Percentiles rank a stretch among this genome's conserved stretches.
phyloP scores from a whole-genome alignment of 139 green algal species.

The Ettlia oleoabundans region DNA sequence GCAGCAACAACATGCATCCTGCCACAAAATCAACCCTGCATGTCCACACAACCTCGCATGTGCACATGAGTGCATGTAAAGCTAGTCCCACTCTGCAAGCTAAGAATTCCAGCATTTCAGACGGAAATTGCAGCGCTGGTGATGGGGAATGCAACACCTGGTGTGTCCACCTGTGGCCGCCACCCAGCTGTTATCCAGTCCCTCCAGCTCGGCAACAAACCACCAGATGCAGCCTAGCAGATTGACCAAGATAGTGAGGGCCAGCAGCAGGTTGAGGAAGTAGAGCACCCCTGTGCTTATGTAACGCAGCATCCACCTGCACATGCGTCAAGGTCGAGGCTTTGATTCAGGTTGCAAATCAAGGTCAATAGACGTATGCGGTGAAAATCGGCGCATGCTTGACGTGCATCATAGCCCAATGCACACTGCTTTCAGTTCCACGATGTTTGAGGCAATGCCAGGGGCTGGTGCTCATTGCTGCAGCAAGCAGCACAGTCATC shows the following conservation, averaged over 20 bases:
- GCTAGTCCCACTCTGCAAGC: too few species aligned
- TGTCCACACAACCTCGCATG: too few species aligned
- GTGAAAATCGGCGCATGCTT: not conserved
- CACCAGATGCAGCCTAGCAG: constrained; percentile 34
- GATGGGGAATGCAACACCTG: not conserved
- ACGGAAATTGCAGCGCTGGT: too few species aligned
- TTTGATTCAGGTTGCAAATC: too few species aligned
- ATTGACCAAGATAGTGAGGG: constrained; percentile 27
- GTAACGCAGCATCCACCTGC: constrained; percentile 16
- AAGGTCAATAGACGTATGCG: too few species aligned
- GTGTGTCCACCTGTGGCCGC: not conserved
- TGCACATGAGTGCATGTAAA: too few species aligned
- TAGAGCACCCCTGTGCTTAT: constrained; percentile 8
- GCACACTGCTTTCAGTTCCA: too few species aligned
- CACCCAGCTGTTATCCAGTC: constrained; percentile 36
- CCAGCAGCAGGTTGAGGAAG: constrained; percentile 15
- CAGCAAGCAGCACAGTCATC: not conserved
- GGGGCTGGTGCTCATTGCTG: too few species aligned
- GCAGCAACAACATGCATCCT: not conserved
- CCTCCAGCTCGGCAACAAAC: constrained; percentile 32
- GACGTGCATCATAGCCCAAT: too few species aligned
- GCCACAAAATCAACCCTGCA: too few species aligned
- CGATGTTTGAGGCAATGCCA: too few species aligned
- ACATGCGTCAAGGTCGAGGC: not conserved
- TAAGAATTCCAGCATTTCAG: too few species aligned